Conservation (phyloP, 1,284 basidiomycete species). For the Lentinula novae-zelandiae region DNA sequence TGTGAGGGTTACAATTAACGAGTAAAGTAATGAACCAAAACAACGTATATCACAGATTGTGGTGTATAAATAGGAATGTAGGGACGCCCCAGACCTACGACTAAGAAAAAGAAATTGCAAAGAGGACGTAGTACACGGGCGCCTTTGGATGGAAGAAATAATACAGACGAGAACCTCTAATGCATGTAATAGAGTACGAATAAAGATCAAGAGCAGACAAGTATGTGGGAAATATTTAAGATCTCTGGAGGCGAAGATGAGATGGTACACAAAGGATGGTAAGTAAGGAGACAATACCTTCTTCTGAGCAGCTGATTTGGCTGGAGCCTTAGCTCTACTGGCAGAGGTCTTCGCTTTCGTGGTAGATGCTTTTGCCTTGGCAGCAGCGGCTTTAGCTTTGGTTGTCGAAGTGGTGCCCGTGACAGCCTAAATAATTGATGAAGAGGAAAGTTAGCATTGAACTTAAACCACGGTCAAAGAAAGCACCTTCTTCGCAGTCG, state of each 20-base stretch:
- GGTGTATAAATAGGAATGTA: neutral
- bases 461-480: neutral
- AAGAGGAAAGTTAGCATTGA: neutral
- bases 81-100: conserved; percentile 5
- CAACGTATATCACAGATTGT: neutral
- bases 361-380: conserved; percentile 20
- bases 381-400: conserved; percentile 22
- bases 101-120: neutral
- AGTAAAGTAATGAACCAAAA: neutral
- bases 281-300: neutral
- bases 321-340: conserved; percentile 21
- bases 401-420: neutral
- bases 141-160: neutral
- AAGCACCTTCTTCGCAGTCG: neutral
- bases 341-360: conserved; percentile 15
- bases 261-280: neutral
- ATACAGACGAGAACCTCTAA: conserved; percentile 4
- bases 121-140: neutral
- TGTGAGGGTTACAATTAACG: neutral
- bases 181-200: neutral
- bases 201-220: neutral
- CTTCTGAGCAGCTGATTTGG: conserved; percentile 28
- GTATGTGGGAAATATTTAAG: neutral
- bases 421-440: neutral
- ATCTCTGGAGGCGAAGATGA: neutral